Conservation (phyloP, 805 yeast genomes). For the Komagataella kurtzmanii region DNA sequence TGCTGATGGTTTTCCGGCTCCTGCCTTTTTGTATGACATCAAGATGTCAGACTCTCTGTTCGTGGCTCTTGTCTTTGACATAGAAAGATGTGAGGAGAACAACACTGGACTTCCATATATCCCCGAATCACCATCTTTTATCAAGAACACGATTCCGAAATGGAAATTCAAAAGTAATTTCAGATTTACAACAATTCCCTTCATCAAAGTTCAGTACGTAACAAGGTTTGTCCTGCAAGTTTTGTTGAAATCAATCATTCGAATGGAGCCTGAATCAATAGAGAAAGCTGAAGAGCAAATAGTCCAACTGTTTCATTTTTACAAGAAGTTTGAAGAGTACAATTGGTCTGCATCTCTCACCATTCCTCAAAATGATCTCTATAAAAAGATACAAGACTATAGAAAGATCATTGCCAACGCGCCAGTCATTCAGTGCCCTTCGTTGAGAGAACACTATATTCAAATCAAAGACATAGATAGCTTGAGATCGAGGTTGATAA, state of each 20-base stretch:
- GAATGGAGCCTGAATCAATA: constrained; percentile 22
- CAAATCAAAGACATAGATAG: constrained; percentile 30
- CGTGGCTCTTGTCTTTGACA: constrained; percentile 30
- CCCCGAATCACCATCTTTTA: constrained; percentile 17
- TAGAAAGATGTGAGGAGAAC: constrained; percentile 17
- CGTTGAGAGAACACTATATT: constrained; percentile 29
- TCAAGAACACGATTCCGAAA: constrained; percentile 20
- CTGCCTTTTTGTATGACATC: constrained; percentile 34
- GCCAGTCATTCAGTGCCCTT: constrained; percentile 16
- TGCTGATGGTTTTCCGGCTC: constrained; percentile 20
- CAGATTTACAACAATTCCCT: constrained; percentile 23
- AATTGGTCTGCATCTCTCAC: constrained; percentile 23
- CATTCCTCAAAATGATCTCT: constrained; percentile 20
- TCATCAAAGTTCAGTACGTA: constrained; percentile 28
- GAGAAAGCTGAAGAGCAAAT: constrained; percentile 23
- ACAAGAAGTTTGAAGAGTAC: constrained; percentile 28
- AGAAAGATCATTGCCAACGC: constrained; percentile 1
- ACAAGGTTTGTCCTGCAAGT: constrained; percentile 21
- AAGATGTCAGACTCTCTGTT: constrained; percentile 17
- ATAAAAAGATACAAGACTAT: constrained; percentile 22
- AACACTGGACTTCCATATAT: constrained; percentile 20
- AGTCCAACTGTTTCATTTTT: constrained; percentile 19
- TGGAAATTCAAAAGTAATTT: constrained; percentile 12
- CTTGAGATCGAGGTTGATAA: constrained; percentile 36
- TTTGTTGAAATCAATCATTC: constrained; percentile 19